Percentiles rank a stretch among this genome's conserved stretches.
These are phyloP conservation scores for Trametes villosa DNA, from an alignment of 768 basidiomycete species.

Conservation along the genomic window DNA sequence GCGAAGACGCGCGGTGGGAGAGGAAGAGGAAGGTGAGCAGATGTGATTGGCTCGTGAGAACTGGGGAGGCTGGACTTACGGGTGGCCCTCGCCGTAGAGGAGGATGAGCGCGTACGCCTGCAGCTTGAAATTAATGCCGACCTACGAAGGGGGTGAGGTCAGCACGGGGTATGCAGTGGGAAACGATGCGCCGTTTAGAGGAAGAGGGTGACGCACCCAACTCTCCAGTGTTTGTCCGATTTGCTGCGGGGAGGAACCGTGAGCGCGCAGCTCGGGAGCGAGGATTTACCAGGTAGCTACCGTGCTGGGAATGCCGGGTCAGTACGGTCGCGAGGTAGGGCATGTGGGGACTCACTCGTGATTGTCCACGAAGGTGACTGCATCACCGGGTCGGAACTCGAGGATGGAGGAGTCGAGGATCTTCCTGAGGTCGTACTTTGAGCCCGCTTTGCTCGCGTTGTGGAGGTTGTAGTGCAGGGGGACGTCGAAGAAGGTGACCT, in stretches of 20 bases:
- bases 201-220: slow-evolving; percentile 57
- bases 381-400: slow-evolving; percentile 70
- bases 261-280: neutral
- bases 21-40: neutral
- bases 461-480: slow-evolving; percentile 86
- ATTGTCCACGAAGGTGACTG: slow-evolving; percentile 91
- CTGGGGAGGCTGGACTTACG: slow-evolving; percentile 51
- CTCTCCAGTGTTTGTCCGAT: slow-evolving; percentile 80
- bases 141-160: slow-evolving; percentile 47
- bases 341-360: slow-evolving; percentile 66
- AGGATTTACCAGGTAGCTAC: slow-evolving; percentile 42
- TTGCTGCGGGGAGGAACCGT: slow-evolving; percentile 43
- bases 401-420: slow-evolving; percentile 76
- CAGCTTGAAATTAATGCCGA: slow-evolving; percentile 69
- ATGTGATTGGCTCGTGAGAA: slow-evolving; percentile 6
- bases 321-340: slow-evolving; percentile 3
- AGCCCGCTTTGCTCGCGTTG: slow-evolving; percentile 69
- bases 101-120: slow-evolving; percentile 85
- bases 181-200: neutral
- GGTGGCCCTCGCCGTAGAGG: slow-evolving; percentile 69
- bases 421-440: slow-evolving; percentile 73
- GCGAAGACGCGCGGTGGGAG: no score
- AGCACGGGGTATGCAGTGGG: neutral
- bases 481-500: slow-evolving; percentile 92
- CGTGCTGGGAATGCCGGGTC: slow-evolving; percentile 49